Base-by-base conservation (phyloP, 2,329 filamentous ascomycete genomes). In the Eutypella sp. region DNA sequence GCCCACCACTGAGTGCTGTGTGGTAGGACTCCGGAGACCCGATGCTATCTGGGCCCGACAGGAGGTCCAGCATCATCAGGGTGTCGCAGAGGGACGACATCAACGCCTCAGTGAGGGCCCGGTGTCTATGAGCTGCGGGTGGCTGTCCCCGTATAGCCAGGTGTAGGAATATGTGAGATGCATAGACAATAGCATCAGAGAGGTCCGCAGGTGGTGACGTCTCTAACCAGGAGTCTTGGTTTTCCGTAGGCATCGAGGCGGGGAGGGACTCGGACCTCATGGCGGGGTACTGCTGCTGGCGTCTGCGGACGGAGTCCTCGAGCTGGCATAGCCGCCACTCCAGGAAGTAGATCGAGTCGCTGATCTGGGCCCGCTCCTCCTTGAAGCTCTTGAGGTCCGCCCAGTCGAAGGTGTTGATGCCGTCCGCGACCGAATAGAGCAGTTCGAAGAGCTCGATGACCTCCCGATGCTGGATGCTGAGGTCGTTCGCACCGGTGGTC, bases 391-490 rank as follows among this genome's bases (percentile, higher is more conserved):
- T 56, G 24, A 64, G 42, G 44, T 59, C 59, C 18, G 45, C 53
- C 42, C 62, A 64, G 50, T 65, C 60, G 44, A 64, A 66, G 24
- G 52, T 50, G 40, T 59, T 59, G 15, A 65, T 55, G 29, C 61
- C 59, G 8, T 57, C 47, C 1, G 60, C 57, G 13, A 60, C 57
- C 5, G 61, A 57, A 37, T 57, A 52, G n/a, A 64, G 18, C 2
- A 64, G 46, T 39, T 64, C 61, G 45, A 62, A 59, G 18, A 63
- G 49, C 34, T 61, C 59, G 4, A 59, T 25, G 11, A 57, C 50
- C 43, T 63, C 59, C 18, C 52, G 54, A 34, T 61, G 56, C 2
- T 47, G 53, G 29, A 64, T 49, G 1, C 50, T 52, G 3, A 64
- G 47, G 27, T 51, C 52, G 41, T 50, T 51, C 1, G 46, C 47